Conservation (phyloP, 2,329 filamentous ascomycete species). For the Fusarium chaquense region DNA sequence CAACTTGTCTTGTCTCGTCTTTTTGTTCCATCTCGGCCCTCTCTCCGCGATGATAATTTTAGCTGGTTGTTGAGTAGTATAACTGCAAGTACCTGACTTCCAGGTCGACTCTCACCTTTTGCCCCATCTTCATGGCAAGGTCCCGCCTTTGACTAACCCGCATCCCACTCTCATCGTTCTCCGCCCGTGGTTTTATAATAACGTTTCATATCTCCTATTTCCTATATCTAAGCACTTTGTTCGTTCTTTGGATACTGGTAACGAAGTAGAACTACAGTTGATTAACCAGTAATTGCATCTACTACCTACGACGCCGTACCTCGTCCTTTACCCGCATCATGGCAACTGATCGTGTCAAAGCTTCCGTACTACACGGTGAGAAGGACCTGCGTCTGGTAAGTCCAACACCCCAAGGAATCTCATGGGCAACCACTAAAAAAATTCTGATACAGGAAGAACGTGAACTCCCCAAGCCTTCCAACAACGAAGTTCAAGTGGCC, state of each 20-base stretch:
- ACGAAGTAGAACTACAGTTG: slow-evolving; percentile 8
- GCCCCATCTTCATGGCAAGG: slow-evolving; percentile 14
- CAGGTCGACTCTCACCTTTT: not conserved
- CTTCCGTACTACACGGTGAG: slow-evolving; percentile 67
- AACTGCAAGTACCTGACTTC: not conserved
- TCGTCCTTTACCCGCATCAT: slow-evolving; percentile 36
- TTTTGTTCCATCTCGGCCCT: slow-evolving; percentile 36
- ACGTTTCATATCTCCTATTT: slow-evolving; percentile 8
- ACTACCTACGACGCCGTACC: not conserved
- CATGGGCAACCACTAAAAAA: not conserved
- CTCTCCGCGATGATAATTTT: slow-evolving; percentile 29
- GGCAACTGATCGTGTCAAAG: slow-evolving; percentile 54
- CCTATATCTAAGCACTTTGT: not conserved
- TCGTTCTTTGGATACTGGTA: not conserved
- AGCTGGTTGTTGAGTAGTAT: not conserved
- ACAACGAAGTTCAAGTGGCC: slow-evolving; percentile 69
- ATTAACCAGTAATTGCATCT: slow-evolving; percentile 6
- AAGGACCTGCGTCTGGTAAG: slow-evolving; percentile 64
- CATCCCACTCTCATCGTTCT: slow-evolving; percentile 25
- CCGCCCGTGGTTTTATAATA: slow-evolving; percentile 19
- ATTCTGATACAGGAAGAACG: slow-evolving; percentile 63
- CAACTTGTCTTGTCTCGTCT: slow-evolving; percentile 23
- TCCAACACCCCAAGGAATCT: not conserved
- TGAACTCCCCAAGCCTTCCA: slow-evolving; percentile 63
- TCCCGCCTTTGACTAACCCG: slow-evolving; percentile 27